Evolutionary conservation across 2,329 filamentous ascomycete species (phyloP), one percentile per base, ranked within the genome.

Genomic region (Cladosporium velox): DNA sequence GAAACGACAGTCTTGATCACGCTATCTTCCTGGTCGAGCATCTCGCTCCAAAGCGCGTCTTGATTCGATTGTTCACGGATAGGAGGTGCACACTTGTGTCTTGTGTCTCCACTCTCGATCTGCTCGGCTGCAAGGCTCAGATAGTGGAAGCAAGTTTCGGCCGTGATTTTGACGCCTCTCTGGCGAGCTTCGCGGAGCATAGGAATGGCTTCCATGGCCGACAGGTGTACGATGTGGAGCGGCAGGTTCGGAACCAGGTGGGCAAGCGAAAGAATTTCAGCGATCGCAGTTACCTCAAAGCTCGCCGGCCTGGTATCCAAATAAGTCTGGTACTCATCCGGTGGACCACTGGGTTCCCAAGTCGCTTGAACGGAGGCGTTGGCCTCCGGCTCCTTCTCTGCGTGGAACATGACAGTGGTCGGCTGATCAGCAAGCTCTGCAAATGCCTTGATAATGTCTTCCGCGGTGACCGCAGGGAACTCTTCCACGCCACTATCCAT

Each of bases 361-460:
- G 91, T 90, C 4, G 92, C 88, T 30, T 88, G 87, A 2, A 93
- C 90, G 0, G 91, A 93, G 70, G 88, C 87, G 59, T 91, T 81
- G 70, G 93, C 91, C 21, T 92, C 91, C n/a, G 94, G 93, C 14
- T 96, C 89, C 93, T 97, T 98, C 79, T 99, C 95, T 65, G 95
- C 95, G 76, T 99, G 95, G 82, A 99, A 99, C 94, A 99, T 98
- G 73, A 98, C 88, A 0, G 93, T 96, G 2, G 95, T 98, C 21
- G 92, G 86, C 64, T 89, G 86, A 72, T 92, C 88, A 67, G 91
- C 91, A 68, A 99, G 86, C 57, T 90, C 91, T 34, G 83, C 82
- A 86, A 99, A 93, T 52, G 91, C 93, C 47, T 91, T 85, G 1
- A 86, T 83, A 66, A 98, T 91, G 77, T 98, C 95, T 15, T 80